Evolutionary conservation across 805 yeast species (phyloP), one percentile per base, ranked within the genome.

Genomic region (Saccharomycopsis oosterbeekiorum): DNA sequence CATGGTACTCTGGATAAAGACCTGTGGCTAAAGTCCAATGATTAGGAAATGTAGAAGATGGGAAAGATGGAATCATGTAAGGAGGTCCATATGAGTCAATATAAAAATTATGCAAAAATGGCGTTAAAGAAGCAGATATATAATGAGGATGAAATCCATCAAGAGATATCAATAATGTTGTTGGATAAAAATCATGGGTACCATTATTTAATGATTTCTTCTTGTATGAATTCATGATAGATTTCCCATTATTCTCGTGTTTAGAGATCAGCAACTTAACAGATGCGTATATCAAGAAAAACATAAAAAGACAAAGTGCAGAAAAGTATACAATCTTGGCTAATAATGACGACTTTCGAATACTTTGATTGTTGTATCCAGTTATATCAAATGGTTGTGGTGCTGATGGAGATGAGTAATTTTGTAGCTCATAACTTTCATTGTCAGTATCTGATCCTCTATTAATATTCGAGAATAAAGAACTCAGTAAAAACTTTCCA

Each of bases 121-220:
- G 98, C 0, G 97, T 92, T 37, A 78, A 68, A 19, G 76, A 73
- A 5, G 79, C 67, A 1, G 85, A 83, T 12, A 92, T 81, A 70
- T 90, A 88, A 68, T 89, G 93, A 2, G 97, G 97, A 69, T 92
- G 96, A 71, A 92, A 87, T 10, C 97, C 97, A 70, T 89, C 97
- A 36, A 93, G 71, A 0, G 97, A 89, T 1, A 92, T 76, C 55
- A 91, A 70, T 1, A 92, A 73, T 1, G 97, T 92, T 9, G 96
- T 84, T n/a, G 94, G 88, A 67, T 85, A 76, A 71, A 85, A 89
- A 2, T 75, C 75, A 64, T 81, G 84, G 0, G 96, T 86, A 1
- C 89, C 87, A 69, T 89, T 89, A 42, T 75, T 70, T 10, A 76
- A 65, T 1, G 70, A 34, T 10, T 67, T 63, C 62, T 73, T 71